Conservation (phyloP, 106 monocot species). For the Amphibolis antarctica region DNA sequence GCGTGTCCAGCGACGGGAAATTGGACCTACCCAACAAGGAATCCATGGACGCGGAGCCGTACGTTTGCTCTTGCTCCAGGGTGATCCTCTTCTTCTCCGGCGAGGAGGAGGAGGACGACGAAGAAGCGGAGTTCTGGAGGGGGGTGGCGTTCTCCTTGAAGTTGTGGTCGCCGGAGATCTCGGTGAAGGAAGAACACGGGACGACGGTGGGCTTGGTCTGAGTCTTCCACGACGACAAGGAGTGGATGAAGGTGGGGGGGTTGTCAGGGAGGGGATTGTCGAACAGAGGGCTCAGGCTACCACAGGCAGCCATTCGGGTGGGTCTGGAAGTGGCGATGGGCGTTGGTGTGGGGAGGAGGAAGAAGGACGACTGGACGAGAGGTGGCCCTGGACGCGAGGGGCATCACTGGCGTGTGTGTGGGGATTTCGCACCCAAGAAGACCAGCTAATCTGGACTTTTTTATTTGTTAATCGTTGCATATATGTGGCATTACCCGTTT, state of each 20-base stretch:
- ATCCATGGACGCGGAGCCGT: conserved; percentile 1
- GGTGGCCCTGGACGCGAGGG: too few species aligned
- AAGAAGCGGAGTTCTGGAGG: background rate
- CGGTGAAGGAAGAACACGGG: conserved; percentile 22
- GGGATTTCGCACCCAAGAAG: too few species aligned
- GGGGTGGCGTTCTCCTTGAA: conserved; percentile 35
- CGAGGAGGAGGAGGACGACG: too few species aligned
- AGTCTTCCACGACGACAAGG: conserved; percentile 14
- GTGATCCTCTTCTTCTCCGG: background rate
- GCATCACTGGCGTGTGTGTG: too few species aligned
- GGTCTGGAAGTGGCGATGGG: too few species aligned
- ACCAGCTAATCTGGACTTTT: too few species aligned
- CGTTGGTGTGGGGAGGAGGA: too few species aligned
- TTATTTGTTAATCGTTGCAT: too few species aligned
- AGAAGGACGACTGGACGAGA: too few species aligned
- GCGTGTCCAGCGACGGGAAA: background rate
- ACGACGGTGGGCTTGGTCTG: conserved; percentile 16
- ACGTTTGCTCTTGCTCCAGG: background rate
- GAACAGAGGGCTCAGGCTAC: conserved; percentile 12
- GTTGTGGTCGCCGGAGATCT: conserved; percentile 75
- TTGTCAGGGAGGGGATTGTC: conserved; percentile 11
- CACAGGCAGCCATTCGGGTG: conserved; percentile 13
- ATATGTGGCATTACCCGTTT: too few species aligned
- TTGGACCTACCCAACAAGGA: background rate
- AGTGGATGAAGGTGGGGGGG: conserved; percentile 9